Evolutionary conservation across 106 monocot genomes (phyloP).

Genomic region (Alisma plantagoaquatica): DNA sequence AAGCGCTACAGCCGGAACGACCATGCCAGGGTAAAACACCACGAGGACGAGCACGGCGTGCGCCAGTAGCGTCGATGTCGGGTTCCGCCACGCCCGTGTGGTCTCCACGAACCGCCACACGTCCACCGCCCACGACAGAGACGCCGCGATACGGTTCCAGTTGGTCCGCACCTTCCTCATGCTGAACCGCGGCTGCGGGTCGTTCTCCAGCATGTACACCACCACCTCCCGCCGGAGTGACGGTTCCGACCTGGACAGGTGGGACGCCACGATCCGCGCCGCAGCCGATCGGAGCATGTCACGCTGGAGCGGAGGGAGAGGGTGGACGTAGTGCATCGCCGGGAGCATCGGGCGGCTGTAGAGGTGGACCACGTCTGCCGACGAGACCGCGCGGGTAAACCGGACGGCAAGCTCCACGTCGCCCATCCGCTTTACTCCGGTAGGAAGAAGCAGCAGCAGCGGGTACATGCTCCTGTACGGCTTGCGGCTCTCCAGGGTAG

Average conservation of each 20-base stretch:
- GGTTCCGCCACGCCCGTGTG: constrained; percentile 49
- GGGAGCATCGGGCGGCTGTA: constrained; percentile 70
- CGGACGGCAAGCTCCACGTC: constrained; percentile 76
- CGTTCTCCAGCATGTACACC: constrained; percentile 48
- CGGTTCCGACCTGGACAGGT: constrained; percentile 66
- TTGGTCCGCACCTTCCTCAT: constrained; percentile 64
- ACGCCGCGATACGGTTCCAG: constrained; percentile 42
- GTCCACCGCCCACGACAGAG: constrained; percentile 42
- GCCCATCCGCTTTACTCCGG: constrained; percentile 56
- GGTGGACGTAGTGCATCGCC: constrained; percentile 62
- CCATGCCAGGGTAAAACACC: constrained; percentile 54
- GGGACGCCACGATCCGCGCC: constrained; percentile 49
- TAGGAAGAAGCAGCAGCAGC: constrained; percentile 35
- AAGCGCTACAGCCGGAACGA: constrained; percentile 44
- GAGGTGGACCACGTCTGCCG: constrained; percentile 40
- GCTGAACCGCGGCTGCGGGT: constrained; percentile 42
- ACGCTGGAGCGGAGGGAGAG: constrained; percentile 31
- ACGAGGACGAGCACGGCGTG: constrained; percentile 54
- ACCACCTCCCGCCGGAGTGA: constrained; percentile 56
- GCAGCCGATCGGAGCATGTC: constrained; percentile 56
- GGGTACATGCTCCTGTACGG: constrained; percentile 55
- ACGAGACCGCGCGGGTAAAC: constrained; percentile 33
- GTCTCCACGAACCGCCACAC: constrained; percentile 30
- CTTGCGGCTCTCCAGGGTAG: constrained; percentile 39
- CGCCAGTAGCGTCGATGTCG: constrained; percentile 53